A percentile compares a stretch with the other conserved stretches of the same genome.
Evolutionary conservation across 805 yeast genomes (phyloP).

Genomic region (Candida maris): DNA sequence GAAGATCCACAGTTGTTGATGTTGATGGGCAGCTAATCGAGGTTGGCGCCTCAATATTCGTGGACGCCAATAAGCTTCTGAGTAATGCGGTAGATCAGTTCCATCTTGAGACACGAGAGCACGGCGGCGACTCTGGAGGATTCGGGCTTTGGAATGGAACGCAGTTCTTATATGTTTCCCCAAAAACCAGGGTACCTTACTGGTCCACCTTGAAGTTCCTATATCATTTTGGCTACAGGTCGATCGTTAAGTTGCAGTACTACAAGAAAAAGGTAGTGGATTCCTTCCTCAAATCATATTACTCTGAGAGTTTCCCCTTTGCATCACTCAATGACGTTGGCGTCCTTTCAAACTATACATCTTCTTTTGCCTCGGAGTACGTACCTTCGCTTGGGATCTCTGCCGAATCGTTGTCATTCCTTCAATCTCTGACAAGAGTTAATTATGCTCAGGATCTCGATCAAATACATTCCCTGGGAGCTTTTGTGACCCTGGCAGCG

Average conservation of each 20-base stretch:
- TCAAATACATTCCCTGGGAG: slow-evolving; percentile 42
- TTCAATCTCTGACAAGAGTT: slow-evolving; percentile 40
- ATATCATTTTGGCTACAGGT: slow-evolving; percentile 31
- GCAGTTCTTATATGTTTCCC: slow-evolving; percentile 16
- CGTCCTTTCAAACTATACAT: slow-evolving; percentile 23
- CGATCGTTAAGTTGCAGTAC: slow-evolving; percentile 20
- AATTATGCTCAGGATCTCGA: slow-evolving; percentile 41
- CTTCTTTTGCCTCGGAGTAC: slow-evolving; percentile 23
- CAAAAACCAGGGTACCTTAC: slow-evolving; percentile 5
- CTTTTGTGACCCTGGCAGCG: slow-evolving; percentile 39
- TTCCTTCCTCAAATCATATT: slow-evolving; percentile 31
- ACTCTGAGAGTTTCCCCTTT: slow-evolving; percentile 36
- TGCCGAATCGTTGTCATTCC: slow-evolving; percentile 24
- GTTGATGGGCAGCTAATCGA: slow-evolving; percentile 31
- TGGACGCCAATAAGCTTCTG: slow-evolving; percentile 37
- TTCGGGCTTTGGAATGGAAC: slow-evolving; percentile 39
- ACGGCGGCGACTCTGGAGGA: slow-evolving; percentile 15
- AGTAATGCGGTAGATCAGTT: slow-evolving; percentile 35
- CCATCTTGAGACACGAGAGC: slow-evolving; percentile 23
- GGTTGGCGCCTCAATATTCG: slow-evolving; percentile 46
- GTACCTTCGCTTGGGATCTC: slow-evolving; percentile 26
- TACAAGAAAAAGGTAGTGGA: slow-evolving; percentile 17
- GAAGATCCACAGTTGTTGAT: slow-evolving; percentile 39
- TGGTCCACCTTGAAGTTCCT: slow-evolving; percentile 19
- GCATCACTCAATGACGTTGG: slow-evolving; percentile 18